Conservation (phyloP, 2,329 filamentous ascomycete species). For the Colletotrichum sp. region DNA sequence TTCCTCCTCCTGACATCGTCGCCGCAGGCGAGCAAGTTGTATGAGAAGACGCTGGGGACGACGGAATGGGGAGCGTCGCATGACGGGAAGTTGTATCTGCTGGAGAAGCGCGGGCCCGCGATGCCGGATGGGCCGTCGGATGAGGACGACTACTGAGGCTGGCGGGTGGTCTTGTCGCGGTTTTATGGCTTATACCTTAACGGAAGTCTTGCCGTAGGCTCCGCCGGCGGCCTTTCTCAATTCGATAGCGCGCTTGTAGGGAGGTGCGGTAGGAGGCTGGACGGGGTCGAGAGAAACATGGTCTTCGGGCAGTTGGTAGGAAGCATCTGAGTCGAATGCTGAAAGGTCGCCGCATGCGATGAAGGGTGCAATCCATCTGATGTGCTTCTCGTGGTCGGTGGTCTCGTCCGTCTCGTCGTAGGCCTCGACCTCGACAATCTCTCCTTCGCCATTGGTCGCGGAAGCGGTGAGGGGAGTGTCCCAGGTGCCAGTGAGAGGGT, state of each 20-base stretch:
- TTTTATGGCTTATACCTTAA: conserved; percentile 28
- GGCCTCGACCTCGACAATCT: conserved; percentile 28
- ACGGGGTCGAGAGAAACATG: conserved; percentile 89
- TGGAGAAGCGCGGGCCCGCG: conserved; percentile 44
- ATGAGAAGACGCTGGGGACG: conserved; percentile 52
- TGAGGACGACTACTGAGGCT: background rate
- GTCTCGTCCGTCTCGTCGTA: conserved; percentile 30
- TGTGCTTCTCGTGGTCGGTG: conserved; percentile 38
- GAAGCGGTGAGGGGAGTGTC: conserved; percentile 16
- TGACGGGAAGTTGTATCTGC: conserved; percentile 42
- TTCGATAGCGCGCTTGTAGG: conserved; percentile 91
- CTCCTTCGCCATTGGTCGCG: background rate
- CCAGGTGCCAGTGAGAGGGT: conserved; percentile 50
- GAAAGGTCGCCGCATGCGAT: conserved; percentile 97
- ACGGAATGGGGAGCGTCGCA: conserved; percentile 48
- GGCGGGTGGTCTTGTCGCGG: background rate
- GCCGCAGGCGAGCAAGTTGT: conserved; percentile 42
- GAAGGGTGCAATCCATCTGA: conserved; percentile 91
- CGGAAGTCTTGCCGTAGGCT: conserved; percentile 74
- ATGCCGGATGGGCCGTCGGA: conserved; percentile 6
- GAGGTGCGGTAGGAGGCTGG: conserved; percentile 93
- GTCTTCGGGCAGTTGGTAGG: conserved; percentile 86
- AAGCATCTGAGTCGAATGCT: conserved; percentile 93
- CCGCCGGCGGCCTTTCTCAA: conserved; percentile 78
- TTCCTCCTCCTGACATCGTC: conserved; percentile 58